Base-by-base conservation (phyloP, 2,329 filamentous ascomycete species). In the Zymoseptoria brevis region DNA sequence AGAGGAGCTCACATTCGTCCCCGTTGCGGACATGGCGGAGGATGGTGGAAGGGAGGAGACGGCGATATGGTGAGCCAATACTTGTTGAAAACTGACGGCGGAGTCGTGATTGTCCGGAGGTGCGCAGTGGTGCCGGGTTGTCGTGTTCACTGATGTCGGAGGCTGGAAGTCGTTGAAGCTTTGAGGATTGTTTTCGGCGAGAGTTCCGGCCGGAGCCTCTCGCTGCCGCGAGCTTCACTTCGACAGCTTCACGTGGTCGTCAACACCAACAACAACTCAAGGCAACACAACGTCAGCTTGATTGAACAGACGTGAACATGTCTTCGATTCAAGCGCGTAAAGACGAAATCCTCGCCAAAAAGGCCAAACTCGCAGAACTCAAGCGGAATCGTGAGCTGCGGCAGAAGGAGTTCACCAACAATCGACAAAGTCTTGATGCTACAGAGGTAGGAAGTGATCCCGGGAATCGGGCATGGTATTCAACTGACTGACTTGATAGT, bases 291-390 rank as follows among this genome's bases (percentile, higher is more conserved):
- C 26, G 26, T 29, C 26, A 29, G 26, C 26, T 8, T 45, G 11
- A 45, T 13, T n/a, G 35, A 13, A 16, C 2, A n/a, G 35, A n/a
- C 16, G 35, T 16, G 13, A 45, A 16, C 19, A 72, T 72, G 69
- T 72, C 71, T 29, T 69, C 71, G 29, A 60, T 71, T 19, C 87
- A 85, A 74, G 79, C 92, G 81, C 88, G 92, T 69, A 88, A 90
- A 79, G 91, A 96, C 80, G 94, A 99, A 80, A 96, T 99, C 68
- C 80, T 94, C 69, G 92, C 91, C 67, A 99, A 99, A 79, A 93
- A 90, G 80, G 93, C 92, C 64, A 96, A 94, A 81, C 90, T 99
- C 69, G 92, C 90, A 54, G 94, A 97, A 81, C 83, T 99, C 66
- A 96, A 96, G 79, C 85, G 89, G 63, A 91, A 96, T 77, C 85